phyloP scores from a whole-genome alignment of 179 eudicot species.

The Actinidia polygama region DNA sequence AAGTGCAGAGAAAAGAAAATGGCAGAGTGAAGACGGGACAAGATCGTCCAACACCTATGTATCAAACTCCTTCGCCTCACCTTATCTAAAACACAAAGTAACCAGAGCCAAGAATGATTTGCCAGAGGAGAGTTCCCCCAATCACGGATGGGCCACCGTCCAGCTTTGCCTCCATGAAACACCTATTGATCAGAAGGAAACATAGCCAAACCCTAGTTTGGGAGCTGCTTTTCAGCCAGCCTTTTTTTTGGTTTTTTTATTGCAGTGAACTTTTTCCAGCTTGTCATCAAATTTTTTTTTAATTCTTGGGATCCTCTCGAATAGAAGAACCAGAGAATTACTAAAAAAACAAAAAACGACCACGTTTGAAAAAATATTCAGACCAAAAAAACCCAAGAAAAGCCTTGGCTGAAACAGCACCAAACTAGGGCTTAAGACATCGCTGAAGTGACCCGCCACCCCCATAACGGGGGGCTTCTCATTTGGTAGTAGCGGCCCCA shows the following conservation, averaged over 20 bases:
- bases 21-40: background rate
- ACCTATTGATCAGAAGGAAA: background rate
- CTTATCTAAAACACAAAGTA: conserved; percentile 17
- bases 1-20: background rate
- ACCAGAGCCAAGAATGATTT: conserved; percentile 55
- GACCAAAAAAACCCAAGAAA: too few relatives aligned
- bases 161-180: background rate
- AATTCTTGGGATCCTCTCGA: too few relatives aligned
- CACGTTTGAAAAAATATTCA: background rate
- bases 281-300: too few relatives aligned
- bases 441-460: background rate
- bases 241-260: too few relatives aligned
- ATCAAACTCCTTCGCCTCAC: conserved; percentile 5
- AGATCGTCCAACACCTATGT: background rate
- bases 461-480: conserved; percentile 14
- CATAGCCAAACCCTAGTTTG: too few relatives aligned
- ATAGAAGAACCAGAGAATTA: too few relatives aligned
- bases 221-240: too few relatives aligned
- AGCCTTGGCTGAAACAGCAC: too few relatives aligned
- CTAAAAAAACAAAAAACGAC: too few relatives aligned
- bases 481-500: conserved; percentile 26
- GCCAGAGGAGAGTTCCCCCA: conserved; percentile 34
- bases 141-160: background rate
- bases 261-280: too few relatives aligned
- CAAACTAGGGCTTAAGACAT: background rate